Evolutionary conservation across 2,329 filamentous ascomycete species (phyloP).

Genomic region (Microcyclospora tardicrescens): DNA sequence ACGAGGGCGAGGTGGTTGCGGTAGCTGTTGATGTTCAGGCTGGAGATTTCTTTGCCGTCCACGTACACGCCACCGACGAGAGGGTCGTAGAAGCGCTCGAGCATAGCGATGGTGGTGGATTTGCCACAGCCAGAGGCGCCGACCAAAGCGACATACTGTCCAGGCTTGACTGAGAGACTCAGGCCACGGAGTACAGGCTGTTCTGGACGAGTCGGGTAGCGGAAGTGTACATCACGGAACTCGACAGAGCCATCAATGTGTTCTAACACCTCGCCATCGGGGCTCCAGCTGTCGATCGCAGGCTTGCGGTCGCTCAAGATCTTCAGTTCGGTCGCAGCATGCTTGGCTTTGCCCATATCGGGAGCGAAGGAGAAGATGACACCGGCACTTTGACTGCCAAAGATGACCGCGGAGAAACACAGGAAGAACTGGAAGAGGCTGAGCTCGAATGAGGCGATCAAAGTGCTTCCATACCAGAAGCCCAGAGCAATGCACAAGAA

Average conservation of each 20-base stretch:
- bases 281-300: slow-evolving; percentile 67
- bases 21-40: slow-evolving; percentile 75
- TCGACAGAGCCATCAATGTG: slow-evolving; percentile 66
- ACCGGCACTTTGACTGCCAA: slow-evolving; percentile 83
- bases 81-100: slow-evolving; percentile 92
- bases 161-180: slow-evolving; percentile 58
- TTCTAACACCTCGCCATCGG: slow-evolving; percentile 50
- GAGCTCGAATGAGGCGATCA: slow-evolving; percentile 61
- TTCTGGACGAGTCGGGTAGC: slow-evolving; percentile 81
- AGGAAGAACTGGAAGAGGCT: slow-evolving; percentile 80
- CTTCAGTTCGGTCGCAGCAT: slow-evolving; percentile 70
- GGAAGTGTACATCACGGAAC: slow-evolving; percentile 86
- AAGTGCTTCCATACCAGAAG: slow-evolving; percentile 81
- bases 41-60: slow-evolving; percentile 70
- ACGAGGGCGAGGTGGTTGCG: slow-evolving; percentile 75
- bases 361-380: slow-evolving; percentile 81
- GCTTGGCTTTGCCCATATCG: slow-evolving; percentile 85
- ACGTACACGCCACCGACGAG: slow-evolving; percentile 66
- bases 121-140: slow-evolving; percentile 94
- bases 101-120: slow-evolving; percentile 77
- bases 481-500: slow-evolving; percentile 76
- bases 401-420: slow-evolving; percentile 77
- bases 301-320: slow-evolving; percentile 73
- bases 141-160: slow-evolving; percentile 78
- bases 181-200: slow-evolving; percentile 84